Evolutionary conservation across 148 eudicot genomes (phyloP).

Genomic region (Amaranthus palmeri): DNA sequence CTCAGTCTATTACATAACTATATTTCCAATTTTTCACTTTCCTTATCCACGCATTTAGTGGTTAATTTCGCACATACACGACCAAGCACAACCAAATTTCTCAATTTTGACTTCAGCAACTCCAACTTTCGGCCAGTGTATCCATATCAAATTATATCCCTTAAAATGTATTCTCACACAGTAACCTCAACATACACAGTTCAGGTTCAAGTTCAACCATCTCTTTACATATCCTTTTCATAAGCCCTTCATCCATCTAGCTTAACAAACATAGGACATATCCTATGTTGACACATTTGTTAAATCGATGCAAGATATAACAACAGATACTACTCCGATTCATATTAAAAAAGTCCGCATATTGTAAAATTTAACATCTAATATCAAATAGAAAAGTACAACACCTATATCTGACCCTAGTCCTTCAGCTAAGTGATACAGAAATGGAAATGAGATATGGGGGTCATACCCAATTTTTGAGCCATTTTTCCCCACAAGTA

Average conservation of each 20-base stretch:
- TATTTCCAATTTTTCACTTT: no score
- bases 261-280: background rate
- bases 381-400: background rate
- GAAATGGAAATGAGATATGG: background rate
- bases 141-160: no score
- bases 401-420: background rate
- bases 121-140: no score
- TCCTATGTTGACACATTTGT: background rate
- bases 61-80: no score
- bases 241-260: background rate
- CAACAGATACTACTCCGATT: background rate
- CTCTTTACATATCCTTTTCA: no score
- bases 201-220: no score
- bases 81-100: no score
- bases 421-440: background rate
- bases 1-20: no score
- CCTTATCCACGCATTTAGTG: no score
- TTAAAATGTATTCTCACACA: no score
- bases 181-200: no score
- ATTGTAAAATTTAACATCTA: background rate
- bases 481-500: slow-evolving; percentile 91
- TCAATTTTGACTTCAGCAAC: no score
- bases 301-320: background rate
- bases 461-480: slow-evolving; percentile 78
- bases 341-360: background rate